Evolutionary conservation across 2,329 filamentous ascomycete genomes (phyloP).

Genomic region (Xylariaceae sp.): DNA sequence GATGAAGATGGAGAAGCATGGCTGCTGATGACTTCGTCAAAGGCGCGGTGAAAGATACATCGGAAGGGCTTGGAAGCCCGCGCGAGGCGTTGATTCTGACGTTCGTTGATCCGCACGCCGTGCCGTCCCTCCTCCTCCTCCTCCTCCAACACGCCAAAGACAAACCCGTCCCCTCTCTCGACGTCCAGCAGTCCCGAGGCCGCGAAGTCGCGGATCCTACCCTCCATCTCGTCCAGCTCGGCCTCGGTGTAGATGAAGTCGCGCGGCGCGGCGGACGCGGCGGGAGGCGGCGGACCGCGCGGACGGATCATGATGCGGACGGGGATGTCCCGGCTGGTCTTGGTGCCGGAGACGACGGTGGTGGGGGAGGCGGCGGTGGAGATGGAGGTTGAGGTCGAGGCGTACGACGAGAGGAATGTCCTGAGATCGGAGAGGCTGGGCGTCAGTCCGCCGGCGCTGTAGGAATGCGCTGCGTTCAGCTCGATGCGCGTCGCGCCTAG

Average conservation of each 20-base stretch:
- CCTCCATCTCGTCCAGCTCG: slow-evolving; percentile 42
- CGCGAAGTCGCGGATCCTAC: slow-evolving; percentile 36
- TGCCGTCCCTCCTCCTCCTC: neutral
- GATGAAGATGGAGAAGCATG: neutral
- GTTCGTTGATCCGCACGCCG: slow-evolving; percentile 35
- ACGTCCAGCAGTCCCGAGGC: slow-evolving; percentile 34
- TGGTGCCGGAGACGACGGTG: too few relatives aligned
- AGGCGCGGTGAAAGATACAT: slow-evolving; percentile 53
- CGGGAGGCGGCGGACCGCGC: slow-evolving; percentile 31
- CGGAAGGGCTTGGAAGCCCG: slow-evolving; percentile 37
- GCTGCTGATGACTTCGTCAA: slow-evolving; percentile 41
- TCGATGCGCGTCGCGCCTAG: slow-evolving; percentile 48
- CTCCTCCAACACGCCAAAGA: slow-evolving; percentile 45
- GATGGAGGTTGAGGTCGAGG: neutral
- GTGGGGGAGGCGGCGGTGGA: too few relatives aligned
- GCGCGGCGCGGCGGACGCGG: neutral
- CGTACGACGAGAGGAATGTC: slow-evolving; percentile 18
- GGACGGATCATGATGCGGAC: slow-evolving; percentile 53
- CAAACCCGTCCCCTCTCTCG: slow-evolving; percentile 48
- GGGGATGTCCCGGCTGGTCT: slow-evolving; percentile 29
- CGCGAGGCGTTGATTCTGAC: slow-evolving; percentile 39
- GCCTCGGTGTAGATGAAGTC: slow-evolving; percentile 46
- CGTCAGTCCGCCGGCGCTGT: slow-evolving; percentile 46
- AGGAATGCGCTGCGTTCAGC: slow-evolving; percentile 48
- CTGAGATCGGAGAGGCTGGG: slow-evolving; percentile 39